Percentiles rank a stretch among this genome's conserved stretches.
Evolutionary conservation across 345 rosid genomes (phyloP).

Genomic region (Rhizophora mangle): DNA sequence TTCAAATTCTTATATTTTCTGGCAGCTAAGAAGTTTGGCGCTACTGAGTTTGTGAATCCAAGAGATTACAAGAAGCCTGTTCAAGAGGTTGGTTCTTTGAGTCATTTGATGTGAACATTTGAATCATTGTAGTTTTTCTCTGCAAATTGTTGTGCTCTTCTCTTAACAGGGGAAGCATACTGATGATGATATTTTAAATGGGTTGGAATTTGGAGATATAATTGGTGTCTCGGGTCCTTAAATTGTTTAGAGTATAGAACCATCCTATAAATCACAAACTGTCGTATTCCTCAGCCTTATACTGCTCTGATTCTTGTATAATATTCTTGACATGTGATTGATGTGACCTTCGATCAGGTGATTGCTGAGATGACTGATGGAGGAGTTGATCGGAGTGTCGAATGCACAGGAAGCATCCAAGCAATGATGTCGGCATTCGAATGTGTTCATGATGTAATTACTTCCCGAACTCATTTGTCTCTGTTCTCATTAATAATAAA

Average conservation of each 20-base stretch:
- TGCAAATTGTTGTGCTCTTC: too few species aligned
- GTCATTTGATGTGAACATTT: too few species aligned
- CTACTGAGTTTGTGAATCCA: conserved; percentile 45
- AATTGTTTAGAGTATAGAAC: too few species aligned
- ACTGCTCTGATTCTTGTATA: too few species aligned
- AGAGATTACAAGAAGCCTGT: conserved; percentile 37
- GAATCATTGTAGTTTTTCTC: too few species aligned
- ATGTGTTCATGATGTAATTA: conserved; percentile 76
- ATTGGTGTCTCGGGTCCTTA: too few species aligned
- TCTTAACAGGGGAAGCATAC: too few species aligned
- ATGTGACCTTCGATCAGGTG: conserved; percentile 28
- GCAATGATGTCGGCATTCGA: conserved; percentile 89
- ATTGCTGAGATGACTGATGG: conserved; percentile 76
- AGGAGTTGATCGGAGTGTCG: conserved; percentile 77
- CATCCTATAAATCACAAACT: too few species aligned
- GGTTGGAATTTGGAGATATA: too few species aligned
- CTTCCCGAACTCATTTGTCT: not conserved
- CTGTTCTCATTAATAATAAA: not conserved
- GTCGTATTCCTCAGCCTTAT: too few species aligned
- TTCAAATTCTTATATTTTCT: not conserved
- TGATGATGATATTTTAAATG: too few species aligned
- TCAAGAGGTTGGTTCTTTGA: conserved; percentile 29
- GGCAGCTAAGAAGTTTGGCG: conserved; percentile 50
- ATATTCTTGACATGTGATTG: not conserved
- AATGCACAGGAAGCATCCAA: conserved; percentile 65